These are phyloP conservation scores for Neofusicoccum kwambonambiense DNA, from an alignment of 2,329 filamentous ascomycete genomes.

Conservation along the genomic window DNA sequence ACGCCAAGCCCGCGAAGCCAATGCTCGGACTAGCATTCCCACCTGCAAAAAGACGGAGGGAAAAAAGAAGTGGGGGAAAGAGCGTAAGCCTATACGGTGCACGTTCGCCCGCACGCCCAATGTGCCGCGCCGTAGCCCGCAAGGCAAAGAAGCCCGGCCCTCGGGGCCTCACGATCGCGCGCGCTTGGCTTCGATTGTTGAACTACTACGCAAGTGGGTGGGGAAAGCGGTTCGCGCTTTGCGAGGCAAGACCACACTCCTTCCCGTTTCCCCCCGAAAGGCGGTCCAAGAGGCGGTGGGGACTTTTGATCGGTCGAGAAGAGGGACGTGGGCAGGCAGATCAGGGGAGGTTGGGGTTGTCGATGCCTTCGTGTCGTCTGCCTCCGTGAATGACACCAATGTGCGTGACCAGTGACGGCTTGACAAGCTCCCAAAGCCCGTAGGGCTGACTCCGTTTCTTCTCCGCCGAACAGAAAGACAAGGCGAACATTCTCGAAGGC, in stretches of 20 bases:
- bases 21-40: background rate
- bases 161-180: background rate
- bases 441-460: too few relatives aligned
- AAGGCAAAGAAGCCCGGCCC: background rate
- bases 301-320: too few relatives aligned
- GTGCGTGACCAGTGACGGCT: too few relatives aligned
- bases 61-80: background rate
- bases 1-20: background rate
- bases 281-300: background rate
- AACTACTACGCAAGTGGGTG: background rate
- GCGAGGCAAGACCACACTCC: background rate
- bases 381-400: too few relatives aligned
- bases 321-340: too few relatives aligned
- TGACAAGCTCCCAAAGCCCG: too few relatives aligned
- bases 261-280: constrained; percentile 13
- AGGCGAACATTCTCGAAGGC: background rate
- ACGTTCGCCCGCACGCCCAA: constrained; percentile 3
- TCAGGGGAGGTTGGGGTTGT: background rate
- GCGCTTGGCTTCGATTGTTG: background rate
- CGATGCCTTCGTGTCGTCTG: too few relatives aligned
- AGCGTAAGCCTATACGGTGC: background rate
- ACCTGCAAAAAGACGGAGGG: background rate
- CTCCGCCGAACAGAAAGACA: too few relatives aligned
- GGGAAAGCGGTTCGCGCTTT: background rate
- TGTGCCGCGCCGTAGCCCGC: background rate